Evolutionary conservation across 805 yeast genomes (phyloP).

Genomic region (Millerozyma acaciae): DNA sequence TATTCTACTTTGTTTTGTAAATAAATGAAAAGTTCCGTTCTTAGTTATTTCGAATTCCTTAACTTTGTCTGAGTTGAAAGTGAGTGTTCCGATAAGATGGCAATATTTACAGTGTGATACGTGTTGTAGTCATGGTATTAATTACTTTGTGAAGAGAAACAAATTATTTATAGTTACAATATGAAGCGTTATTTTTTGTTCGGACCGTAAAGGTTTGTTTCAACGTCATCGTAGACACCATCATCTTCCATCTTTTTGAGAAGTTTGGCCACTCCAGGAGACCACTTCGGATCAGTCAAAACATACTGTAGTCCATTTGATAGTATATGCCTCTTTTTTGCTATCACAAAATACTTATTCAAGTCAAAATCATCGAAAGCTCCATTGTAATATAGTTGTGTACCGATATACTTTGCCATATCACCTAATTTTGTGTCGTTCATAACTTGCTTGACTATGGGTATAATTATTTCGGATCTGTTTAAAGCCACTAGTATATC

Average conservation of each 20-base stretch:
- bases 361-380: constrained; percentile 29
- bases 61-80: no score
- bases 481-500: constrained; percentile 28
- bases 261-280: constrained; percentile 29
- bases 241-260: constrained; percentile 25
- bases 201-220: constrained; percentile 28
- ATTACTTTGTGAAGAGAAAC: no score
- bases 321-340: constrained; percentile 21
- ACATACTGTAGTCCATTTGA: constrained; percentile 20
- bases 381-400: constrained; percentile 28
- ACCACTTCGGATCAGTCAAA: constrained; percentile 26
- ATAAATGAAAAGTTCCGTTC: constrained; percentile 83
- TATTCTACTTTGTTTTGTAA: no score
- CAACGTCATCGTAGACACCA: constrained; percentile 29
- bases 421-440: constrained; percentile 20
- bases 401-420: constrained; percentile 18
- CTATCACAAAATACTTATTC: constrained; percentile 16
- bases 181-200: no score
- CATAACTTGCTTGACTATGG: constrained; percentile 22
- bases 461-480: constrained; percentile 25
- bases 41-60: no score
- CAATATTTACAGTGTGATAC: no score
- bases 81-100: no score
- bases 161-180: no score
- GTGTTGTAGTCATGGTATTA: no score